Conservation (phyloP, 495 filamentous ascomycete species). For the Delitschia confertaspora region DNA sequence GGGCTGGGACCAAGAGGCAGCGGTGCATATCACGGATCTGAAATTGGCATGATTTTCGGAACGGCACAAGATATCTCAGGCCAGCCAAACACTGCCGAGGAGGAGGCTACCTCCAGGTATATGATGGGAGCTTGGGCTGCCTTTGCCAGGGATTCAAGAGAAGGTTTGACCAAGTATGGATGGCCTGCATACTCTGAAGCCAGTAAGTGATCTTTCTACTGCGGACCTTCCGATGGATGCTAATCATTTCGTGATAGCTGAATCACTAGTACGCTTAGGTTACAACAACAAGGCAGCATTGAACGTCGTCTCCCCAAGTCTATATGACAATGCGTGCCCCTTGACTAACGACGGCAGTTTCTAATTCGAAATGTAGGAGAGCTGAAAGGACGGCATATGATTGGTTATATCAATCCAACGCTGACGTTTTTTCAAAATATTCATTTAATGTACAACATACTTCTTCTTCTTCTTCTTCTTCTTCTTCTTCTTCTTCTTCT, state of each 20-base stretch:
- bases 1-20: conserved; percentile 9
- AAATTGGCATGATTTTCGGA: conserved; percentile 20
- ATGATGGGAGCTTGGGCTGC: conserved; percentile 22
- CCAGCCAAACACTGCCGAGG: conserved; percentile 5
- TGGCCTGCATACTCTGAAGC: conserved; percentile 11
- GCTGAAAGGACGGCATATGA: no score
- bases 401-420: no score
- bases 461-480: no score
- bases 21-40: conserved; percentile 20
- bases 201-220: not conserved
- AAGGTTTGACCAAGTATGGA: conserved; percentile 14
- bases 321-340: conserved; percentile 18
- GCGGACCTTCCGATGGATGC: not conserved
- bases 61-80: conserved; percentile 14
- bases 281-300: conserved; percentile 8
- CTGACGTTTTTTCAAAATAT: no score
- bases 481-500: no score
- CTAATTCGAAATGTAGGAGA: no score
- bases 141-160: conserved; percentile 12
- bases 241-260: not conserved
- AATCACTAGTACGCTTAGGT: conserved; percentile 11
- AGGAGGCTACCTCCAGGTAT: conserved; percentile 12
- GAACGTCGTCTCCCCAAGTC: conserved; percentile 9
- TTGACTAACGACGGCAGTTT: conserved; percentile 11
- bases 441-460: no score